Percentiles rank a stretch among this genome's conserved stretches.
These are phyloP conservation scores for Termitomyces sp. DNA, from an alignment of 768 basidiomycete genomes.

Conservation along the genomic window DNA sequence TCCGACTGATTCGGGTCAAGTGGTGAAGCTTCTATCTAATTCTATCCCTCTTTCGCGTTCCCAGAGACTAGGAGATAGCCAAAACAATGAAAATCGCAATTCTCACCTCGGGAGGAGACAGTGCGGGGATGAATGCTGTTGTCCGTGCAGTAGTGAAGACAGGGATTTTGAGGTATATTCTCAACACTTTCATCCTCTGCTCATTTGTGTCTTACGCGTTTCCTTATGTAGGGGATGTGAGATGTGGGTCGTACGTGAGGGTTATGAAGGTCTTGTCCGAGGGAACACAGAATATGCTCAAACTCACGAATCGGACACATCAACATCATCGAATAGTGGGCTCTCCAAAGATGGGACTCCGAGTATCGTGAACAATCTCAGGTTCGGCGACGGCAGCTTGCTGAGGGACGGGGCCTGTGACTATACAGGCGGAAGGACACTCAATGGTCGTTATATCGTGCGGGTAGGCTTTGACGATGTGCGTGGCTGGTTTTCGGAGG, in stretches of 20 bases:
- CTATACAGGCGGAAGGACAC: conserved; percentile 55
- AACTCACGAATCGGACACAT: conserved; percentile 12
- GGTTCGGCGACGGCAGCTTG: conserved; percentile 77
- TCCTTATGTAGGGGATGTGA: conserved; percentile 74
- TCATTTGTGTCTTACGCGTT: neutral
- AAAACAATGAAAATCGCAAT: conserved; percentile 84
- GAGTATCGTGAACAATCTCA: conserved; percentile 61
- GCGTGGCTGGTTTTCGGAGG: conserved; percentile 89
- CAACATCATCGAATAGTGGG: conserved; percentile 1
- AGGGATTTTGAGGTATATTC: conserved; percentile 75
- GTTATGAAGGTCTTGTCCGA: conserved; percentile 95
- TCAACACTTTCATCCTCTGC: neutral
- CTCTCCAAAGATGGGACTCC: conserved; percentile 6
- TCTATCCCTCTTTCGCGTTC: neutral
- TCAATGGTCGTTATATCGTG: conserved; percentile 91
- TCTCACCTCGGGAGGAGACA: conserved; percentile 94
- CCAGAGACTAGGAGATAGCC: neutral
- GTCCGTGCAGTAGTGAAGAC: conserved; percentile 92
- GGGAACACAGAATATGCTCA: conserved; percentile 58
- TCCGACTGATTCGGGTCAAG: no score
- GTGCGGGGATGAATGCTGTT: conserved; percentile 95
- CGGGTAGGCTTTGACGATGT: conserved; percentile 99
- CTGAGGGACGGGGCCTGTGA: conserved; percentile 82
- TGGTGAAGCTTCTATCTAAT: neutral
- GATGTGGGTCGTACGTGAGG: conserved; percentile 94